Conservation (phyloP, 768 basidiomycete genomes). For the Mycena kentingensis region DNA sequence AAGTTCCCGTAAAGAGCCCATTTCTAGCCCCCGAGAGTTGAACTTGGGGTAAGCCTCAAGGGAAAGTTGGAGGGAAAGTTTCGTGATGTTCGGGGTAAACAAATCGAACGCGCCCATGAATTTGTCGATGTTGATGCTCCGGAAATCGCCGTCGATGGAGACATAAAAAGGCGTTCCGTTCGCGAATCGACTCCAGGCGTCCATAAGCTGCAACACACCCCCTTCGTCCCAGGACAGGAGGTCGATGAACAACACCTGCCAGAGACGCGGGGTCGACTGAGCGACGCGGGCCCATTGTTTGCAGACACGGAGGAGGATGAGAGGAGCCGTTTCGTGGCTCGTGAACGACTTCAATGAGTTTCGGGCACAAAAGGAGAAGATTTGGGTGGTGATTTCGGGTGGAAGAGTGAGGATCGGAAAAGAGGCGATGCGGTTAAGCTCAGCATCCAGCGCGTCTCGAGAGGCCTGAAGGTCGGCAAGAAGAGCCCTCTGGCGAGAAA, state of each 20-base stretch:
- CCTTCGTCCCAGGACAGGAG: not conserved
- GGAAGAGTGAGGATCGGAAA: too few relatives aligned
- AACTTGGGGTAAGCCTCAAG: not conserved
- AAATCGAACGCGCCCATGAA: not conserved
- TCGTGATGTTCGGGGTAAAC: not conserved
- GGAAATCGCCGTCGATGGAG: not conserved
- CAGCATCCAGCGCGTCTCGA: too few relatives aligned
- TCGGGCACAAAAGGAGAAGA: too few relatives aligned
- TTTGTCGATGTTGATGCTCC: not conserved
- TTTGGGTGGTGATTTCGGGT: too few relatives aligned
- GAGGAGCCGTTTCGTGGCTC: too few relatives aligned
- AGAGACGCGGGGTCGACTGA: not conserved
- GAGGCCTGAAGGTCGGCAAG: too few relatives aligned
- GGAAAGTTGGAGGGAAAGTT: not conserved
- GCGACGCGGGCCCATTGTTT: not conserved
- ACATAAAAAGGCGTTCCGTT: not conserved
- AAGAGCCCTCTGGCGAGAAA: too few relatives aligned
- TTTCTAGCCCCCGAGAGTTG: not conserved
- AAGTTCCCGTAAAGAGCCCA: not conserved
- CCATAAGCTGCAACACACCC: not conserved
- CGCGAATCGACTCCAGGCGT: not conserved
- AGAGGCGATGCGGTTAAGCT: too few relatives aligned
- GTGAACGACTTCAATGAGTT: too few relatives aligned
- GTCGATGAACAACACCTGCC: not conserved
- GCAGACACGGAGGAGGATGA: not conserved